These are phyloP conservation scores for Akanthomyces dipterigenus DNA, from an alignment of 2,329 filamentous ascomycete species.

Conservation along the genomic window DNA sequence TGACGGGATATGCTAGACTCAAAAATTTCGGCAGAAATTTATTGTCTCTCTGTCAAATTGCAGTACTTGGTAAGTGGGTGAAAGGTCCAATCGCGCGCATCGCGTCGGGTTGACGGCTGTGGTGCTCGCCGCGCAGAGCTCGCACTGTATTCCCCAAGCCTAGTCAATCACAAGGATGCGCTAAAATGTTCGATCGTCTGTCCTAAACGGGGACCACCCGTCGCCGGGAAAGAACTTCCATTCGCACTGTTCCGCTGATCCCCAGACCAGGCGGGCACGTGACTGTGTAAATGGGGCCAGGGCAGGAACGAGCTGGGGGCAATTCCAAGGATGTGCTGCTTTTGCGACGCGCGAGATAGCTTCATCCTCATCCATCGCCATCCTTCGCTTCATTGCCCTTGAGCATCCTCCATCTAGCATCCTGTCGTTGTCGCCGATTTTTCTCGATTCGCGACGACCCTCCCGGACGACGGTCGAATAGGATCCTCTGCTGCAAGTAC, in stretches of 20 bases:
- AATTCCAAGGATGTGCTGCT: background rate
- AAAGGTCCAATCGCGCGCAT: background rate
- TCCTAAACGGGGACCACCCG: background rate
- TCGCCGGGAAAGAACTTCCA: no score
- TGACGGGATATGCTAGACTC: background rate
- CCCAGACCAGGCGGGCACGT: background rate
- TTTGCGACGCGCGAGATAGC: slow-evolving; percentile 8
- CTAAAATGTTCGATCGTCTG: background rate
- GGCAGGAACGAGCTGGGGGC: background rate
- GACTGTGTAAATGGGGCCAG: background rate
- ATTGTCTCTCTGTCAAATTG: background rate
- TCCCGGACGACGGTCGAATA: background rate
- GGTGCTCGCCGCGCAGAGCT: background rate
- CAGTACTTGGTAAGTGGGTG: background rate
- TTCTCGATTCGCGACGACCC: slow-evolving; percentile 3
- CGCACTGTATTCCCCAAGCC: background rate
- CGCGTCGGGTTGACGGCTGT: background rate
- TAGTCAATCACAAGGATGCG: background rate
- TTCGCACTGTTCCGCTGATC: background rate
- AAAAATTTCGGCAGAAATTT: background rate
- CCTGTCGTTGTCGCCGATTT: background rate
- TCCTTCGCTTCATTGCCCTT: background rate
- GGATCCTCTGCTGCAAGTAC: background rate
- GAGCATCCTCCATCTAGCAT: background rate
- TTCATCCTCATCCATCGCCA: slow-evolving; percentile 4